Base-by-base conservation (phyloP, 73 alveolate species). In the Symbiodinium natans region DNA sequence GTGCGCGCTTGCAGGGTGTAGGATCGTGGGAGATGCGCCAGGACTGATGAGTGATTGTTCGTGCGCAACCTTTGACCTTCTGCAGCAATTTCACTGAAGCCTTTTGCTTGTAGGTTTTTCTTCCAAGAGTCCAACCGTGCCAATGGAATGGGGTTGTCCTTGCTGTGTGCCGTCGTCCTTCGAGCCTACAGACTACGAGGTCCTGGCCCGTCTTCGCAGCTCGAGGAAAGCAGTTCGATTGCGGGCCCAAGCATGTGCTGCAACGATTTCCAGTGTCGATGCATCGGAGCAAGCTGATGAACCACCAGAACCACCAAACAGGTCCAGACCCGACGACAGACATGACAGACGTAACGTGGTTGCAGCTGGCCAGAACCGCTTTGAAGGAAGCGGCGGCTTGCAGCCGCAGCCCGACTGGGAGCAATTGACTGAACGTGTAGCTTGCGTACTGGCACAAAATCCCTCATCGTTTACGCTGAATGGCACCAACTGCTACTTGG, bases 371-470 rank as follows among this genome's bases (percentile, higher is more conserved):
- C 29, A 75, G 92, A 68, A 43, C 9, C 98, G 98, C 36, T 92
- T 92, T 21, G 92, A 83, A 38, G 92, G 39, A 23, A 38, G 52
- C 86, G 92, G 71, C 25, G n/a, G 42, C 2, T n/a, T 80, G 80
- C 92, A 74, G n/a, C 98, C 98, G 9, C 98, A 92, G 48, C 74
- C 98, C 8, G 92, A 80, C 36, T 92, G 98, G 98, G 98, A 92
- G 92, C 90, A 77, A 29, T 68, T 92, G 41, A 80, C 98, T 0
- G 92, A 74, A 31, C 41, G 92, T 83, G 92, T 92, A 27, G 92
- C 63, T 77, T 92, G 92, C 40, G 83, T 92, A 38, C 86, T 92
- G 71, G 98, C 92, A 2, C 97, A 90, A 39, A 90, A 71, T 41
- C 98, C 98, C 4, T 84, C 92, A 31, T 8, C 98, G 19, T 92